Evolutionary conservation across 352 stramenopile genomes (phyloP).

Genomic region (Globisporangium camurandrum): DNA sequence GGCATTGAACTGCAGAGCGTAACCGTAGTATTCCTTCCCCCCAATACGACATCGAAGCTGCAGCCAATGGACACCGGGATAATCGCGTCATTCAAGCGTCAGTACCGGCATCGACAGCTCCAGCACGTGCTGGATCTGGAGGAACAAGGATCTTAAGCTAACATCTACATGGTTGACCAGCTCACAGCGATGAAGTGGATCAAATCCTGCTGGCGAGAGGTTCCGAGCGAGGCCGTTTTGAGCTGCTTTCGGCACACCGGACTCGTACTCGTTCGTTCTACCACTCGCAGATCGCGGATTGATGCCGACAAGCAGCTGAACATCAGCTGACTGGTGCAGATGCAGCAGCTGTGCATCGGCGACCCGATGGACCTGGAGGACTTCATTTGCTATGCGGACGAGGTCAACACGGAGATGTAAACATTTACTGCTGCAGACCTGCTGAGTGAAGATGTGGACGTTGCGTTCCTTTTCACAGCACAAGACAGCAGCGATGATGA

Average conservation of each 20-base stretch:
- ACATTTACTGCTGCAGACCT: neutral
- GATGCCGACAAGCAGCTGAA: neutral
- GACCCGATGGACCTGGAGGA: neutral
- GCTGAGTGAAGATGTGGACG: neutral
- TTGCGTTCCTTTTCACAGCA: neutral
- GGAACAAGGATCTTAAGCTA: neutral
- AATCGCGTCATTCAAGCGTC: conserved; percentile 7
- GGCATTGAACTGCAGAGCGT: neutral
- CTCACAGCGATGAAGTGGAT: neutral
- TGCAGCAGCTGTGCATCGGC: neutral
- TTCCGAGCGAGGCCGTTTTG: neutral
- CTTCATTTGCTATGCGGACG: neutral
- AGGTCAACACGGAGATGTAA: neutral
- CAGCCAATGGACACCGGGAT: conserved; percentile 11
- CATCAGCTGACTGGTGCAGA: neutral
- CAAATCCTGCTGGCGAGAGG: neutral
- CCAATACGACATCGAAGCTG: conserved; percentile 7
- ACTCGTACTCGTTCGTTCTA: neutral
- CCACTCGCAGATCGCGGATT: neutral
- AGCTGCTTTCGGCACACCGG: neutral
- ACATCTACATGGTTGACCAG: neutral
- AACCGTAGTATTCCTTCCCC: neutral
- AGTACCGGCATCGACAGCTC: neutral
- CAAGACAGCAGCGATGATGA: neutral
- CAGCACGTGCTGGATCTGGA: neutral